Evolutionary conservation across 1,284 basidiomycete species (phyloP), one percentile per base, ranked within the genome.

Genomic region (Agaricales sp.): DNA sequence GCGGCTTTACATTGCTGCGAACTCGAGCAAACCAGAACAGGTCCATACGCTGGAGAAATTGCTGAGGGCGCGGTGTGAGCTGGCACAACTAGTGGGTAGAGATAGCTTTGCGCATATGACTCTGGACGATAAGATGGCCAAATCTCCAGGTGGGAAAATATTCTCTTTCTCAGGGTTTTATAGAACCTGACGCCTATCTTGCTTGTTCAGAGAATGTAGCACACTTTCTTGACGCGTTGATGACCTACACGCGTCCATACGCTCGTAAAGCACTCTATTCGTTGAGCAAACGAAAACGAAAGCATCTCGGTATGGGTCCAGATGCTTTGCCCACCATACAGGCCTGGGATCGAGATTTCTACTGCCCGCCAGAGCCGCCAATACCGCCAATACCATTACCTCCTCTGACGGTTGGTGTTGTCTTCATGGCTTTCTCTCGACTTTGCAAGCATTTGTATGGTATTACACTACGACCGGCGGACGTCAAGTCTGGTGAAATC

Each of bases 291-390:
- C 73, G 87, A 52, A 96, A 95, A 67, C 82, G 87, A 61, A 70
- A 68, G 8, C 80, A 85, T 58, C 73, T 85, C 30, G 66, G 73
- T 24, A 67, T 77, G 2, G 55, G 67, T 11, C 63, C 73, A 50
- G 30, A n/a, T n/a, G 8, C 30, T n/a, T 64, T 75, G 43, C 88
- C 89, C 24, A 68, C 71, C 6, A 80, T 96, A 50, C 78, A 93
- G 54, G 84, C 91, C 2, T 97, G 93, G 93, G 93, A 97, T 64
- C 77, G 92, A 53, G 92, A 96, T 57, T 94, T 84, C 62, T 95
- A 91, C 66, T 78, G 84, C 59, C 82, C 86, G 1, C 84, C 86
- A 2, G 81, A 87, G 59, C 76, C 80, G 2, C 80, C 85, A 3
- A 76, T 82, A 52, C 74, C 84, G 51, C 75, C 83, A 59, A 67